phyloP scores from a whole-genome alignment of 768 basidiomycete genomes.

The Auricularia heimuer region DNA sequence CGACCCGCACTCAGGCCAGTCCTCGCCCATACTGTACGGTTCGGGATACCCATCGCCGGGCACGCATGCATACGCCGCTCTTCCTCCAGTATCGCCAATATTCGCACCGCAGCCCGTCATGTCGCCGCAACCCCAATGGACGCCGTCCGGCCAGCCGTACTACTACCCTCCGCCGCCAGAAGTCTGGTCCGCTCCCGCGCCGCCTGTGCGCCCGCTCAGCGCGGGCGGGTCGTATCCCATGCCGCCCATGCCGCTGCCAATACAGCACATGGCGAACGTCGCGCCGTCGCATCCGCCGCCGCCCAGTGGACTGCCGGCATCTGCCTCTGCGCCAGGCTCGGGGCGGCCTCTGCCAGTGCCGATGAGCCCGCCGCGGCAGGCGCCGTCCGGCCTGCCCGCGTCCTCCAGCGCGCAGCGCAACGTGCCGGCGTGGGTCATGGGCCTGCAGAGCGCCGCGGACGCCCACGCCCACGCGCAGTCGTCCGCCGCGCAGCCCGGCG shows the following conservation, averaged over 20 bases:
- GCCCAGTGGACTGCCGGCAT: background rate
- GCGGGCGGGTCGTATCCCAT: constrained; percentile 5
- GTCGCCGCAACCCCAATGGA: background rate
- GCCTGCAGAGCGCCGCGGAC: background rate
- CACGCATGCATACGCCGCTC: background rate
- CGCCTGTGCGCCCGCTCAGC: background rate
- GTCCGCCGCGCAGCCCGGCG: background rate
- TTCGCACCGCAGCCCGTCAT: constrained; percentile 2
- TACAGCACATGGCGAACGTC: background rate
- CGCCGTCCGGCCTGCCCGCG: background rate
- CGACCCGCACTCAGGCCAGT: constrained; percentile 1
- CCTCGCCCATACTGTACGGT: constrained; percentile 3
- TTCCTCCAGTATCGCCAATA: background rate
- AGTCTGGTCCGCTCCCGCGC: background rate
- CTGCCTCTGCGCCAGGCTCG: background rate
- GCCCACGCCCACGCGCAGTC: background rate
- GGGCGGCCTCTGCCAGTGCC: background rate
- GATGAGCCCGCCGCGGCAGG: background rate
- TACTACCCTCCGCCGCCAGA: constrained; percentile 25
- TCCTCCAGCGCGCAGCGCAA: background rate
- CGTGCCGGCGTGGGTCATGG: background rate
- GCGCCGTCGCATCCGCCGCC: background rate
- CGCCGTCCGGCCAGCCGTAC: constrained; percentile 11
- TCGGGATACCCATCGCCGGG: background rate
- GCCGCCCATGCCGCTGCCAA: constrained; percentile 13